These are phyloP conservation scores for Cydonia oblonga DNA, from an alignment of 331 rosid genomes.

Conservation along the genomic window DNA sequence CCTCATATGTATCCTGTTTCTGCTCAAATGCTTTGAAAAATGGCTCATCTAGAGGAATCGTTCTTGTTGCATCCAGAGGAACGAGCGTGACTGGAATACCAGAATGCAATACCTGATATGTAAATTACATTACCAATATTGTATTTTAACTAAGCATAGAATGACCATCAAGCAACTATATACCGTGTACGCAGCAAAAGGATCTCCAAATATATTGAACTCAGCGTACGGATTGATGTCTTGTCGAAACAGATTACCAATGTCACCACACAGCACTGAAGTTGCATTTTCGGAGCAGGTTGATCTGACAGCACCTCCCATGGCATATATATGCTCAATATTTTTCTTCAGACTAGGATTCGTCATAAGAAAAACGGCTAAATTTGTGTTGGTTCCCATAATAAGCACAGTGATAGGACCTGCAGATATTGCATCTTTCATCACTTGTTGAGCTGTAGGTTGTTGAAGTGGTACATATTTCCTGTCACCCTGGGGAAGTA, in stretches of 20 bases:
- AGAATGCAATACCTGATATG: constrained; percentile 11
- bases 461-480: constrained; percentile 4
- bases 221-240: constrained; percentile 8
- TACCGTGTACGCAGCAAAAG: constrained; percentile 16
- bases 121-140: background rate
- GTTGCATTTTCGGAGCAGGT: background rate
- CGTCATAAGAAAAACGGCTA: constrained; percentile 5
- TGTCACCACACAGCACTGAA: background rate
- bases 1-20: constrained; percentile 2
- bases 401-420: constrained; percentile 7
- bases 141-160: background rate
- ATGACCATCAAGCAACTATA: background rate
- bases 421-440: constrained; percentile 6
- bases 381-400: constrained; percentile 14
- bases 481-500: constrained; percentile 12
- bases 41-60: background rate
- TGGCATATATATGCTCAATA: constrained; percentile 17
- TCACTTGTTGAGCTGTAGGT: constrained; percentile 10
- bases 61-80: constrained; percentile 14
- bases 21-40: background rate
- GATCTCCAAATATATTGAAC: constrained; percentile 17
- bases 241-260: constrained; percentile 2
- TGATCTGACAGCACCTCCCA: constrained; percentile 4
- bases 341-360: constrained; percentile 13
- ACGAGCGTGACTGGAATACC: constrained; percentile 10